A percentile compares a stretch with the other conserved stretches of the same genome.
Evolutionary conservation across 139 green algal species (phyloP).

Genomic region (Coccomyxa sp.): DNA sequence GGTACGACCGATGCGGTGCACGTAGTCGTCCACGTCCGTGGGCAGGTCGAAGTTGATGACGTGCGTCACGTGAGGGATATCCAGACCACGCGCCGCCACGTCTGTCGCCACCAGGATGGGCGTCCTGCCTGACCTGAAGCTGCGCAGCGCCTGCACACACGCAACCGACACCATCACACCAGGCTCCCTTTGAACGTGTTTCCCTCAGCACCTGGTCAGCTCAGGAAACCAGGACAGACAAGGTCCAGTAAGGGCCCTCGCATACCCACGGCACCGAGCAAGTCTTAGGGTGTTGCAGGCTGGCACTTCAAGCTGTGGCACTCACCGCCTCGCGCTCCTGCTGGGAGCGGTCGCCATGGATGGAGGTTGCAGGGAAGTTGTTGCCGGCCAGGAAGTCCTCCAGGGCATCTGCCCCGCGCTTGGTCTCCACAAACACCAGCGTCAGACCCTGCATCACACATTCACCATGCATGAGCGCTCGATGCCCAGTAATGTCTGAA

Average conservation of each 20-base stretch:
- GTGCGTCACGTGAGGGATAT: conserved; percentile 83
- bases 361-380: conserved; percentile 86
- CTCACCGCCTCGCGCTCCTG: conserved; percentile 71
- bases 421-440: conserved; percentile 97
- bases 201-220: too few relatives aligned
- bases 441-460: conserved; percentile 69
- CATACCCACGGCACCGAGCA: too few relatives aligned
- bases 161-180: too few relatives aligned
- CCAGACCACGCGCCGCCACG: conserved; percentile 93
- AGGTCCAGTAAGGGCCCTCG: neutral
- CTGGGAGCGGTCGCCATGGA: conserved; percentile 94
- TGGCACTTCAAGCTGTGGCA: too few relatives aligned
- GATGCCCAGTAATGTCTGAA: neutral
- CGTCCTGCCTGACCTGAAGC: conserved; percentile 82
- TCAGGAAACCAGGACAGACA: too few relatives aligned
- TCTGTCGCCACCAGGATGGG: conserved; percentile 92
- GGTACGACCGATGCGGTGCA: conserved; percentile 81
- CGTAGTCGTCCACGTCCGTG: conserved; percentile 85
- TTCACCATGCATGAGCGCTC: neutral
- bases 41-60: conserved; percentile 87
- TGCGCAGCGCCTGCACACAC: conserved; percentile 39
- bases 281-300: too few relatives aligned
- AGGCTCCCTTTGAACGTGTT: too few relatives aligned
- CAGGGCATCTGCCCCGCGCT: conserved; percentile 91
- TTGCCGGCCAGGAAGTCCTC: conserved; percentile 88